Evolutionary conservation across 2,329 filamentous ascomycete genomes (phyloP), one percentile per base, ranked within the genome.

Genomic region (Aaosphaeria arxii): DNA sequence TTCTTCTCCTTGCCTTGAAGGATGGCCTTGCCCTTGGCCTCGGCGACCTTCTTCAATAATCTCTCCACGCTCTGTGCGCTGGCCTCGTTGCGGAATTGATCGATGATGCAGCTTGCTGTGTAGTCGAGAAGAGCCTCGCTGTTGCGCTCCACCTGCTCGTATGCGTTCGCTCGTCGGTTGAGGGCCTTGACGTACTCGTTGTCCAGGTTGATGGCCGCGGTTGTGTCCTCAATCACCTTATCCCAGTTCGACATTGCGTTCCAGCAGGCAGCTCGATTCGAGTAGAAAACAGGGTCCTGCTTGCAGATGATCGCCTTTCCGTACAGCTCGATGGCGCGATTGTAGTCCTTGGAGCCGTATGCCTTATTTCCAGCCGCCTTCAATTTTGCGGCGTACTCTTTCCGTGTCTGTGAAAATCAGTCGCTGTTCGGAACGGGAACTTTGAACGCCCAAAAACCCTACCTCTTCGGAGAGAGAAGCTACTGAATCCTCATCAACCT

Each of bases 71-170:
- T 86, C 71, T 91, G 85, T 28, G 92, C 91, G 66, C 89, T 95
- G 52, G 82, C 79, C 63, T 96, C 88, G 71, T 94, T 97, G 75
- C 89, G 87, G 81, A 99, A 99, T 54, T 88, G 88, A 70, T 99
- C 94, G 70, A 99, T 96, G 71, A 99, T 99, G 77, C 94, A 99
- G 75, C 92, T 96, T 49, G 94, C 94, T 6, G 94, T 99, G 76
- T 95, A 97, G 75, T 99, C 94, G 55, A 99, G 83, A 6, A 99
- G 85, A 41, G 94, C 92, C 69, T 97, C 92, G 71, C 91, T 94
- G 77, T 87, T 96, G 74, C 87, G 87, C 63, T 86, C 86, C 40
- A 94, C 83, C 71, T 96, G 88, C 75, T 99, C 94, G 73, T 97
- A 99, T 49, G 94, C 94, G 68, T 95, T 95, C 47, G 94, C 94